Evolutionary conservation across 805 yeast species (phyloP), one percentile per base, ranked within the genome.

Genomic region (Candida sanyiensis): DNA sequence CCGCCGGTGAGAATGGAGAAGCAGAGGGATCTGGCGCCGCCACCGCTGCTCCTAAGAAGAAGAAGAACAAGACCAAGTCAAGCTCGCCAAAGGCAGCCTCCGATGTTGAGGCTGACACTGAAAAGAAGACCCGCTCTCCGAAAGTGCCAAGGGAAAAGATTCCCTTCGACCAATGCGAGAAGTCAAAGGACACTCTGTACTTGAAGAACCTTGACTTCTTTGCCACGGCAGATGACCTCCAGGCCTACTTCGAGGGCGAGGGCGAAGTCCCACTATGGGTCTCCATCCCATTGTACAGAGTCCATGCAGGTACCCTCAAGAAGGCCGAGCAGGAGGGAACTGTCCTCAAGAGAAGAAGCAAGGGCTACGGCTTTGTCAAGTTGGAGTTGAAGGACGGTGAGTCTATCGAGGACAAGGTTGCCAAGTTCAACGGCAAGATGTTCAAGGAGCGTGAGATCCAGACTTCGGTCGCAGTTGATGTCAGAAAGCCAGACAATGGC

Each of bases 391-490:
- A 42, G 27, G 54, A 48, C 11, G 56, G 51, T 29, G 67, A 74
- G 35, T 63, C 68, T 34, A 75, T 78, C 48, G 83, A 73, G 35
- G 69, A 70, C 32, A 95, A 86, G 53, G 75, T 85, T 44, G 76
- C 69, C 26, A 74, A 76, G 52, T 78, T 79, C 59, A 72, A 82
- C 47, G 94, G 87, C 38, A 70, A 69, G 52, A 72, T 69, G 37
- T 63, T 82, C 49, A 75, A 75, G 44, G 95, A 83, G 36, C 74
- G 84, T 58, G 69, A 67, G 35, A 63, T 88, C 42, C 63, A 72
- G 33, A 86, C 83, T 43, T 81, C 80, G 48, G 72, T 80, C 50
- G 96, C 96, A 16, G 72, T 83, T 46, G 85, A 80, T 52, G 66
- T 79, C 9, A 65, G 70, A 46, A 42, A 37, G 10, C 43, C 47